phyloP scores from a whole-genome alignment of 1,284 basidiomycete genomes.

The Thecaphora frezii region DNA sequence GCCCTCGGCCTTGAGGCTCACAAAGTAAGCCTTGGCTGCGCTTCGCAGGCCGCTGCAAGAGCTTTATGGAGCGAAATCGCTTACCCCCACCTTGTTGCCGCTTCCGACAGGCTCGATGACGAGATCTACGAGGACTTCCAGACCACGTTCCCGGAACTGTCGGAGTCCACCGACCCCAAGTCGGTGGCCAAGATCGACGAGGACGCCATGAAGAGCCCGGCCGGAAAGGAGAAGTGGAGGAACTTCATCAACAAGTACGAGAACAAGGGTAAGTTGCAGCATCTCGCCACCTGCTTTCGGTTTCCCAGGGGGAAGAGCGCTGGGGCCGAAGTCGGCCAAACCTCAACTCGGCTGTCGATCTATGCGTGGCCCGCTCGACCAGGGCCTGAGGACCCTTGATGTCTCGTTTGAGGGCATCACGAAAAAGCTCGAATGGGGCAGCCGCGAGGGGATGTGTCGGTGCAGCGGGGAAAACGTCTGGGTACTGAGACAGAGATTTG shows the following conservation, averaged over 20 bases:
- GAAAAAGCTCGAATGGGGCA: too few relatives aligned
- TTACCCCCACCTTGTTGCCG: background rate
- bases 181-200: slow-evolving; percentile 76
- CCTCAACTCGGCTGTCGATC: too few relatives aligned
- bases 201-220: slow-evolving; percentile 87
- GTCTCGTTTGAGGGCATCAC: too few relatives aligned
- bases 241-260: slow-evolving; percentile 80
- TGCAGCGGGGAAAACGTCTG: too few relatives aligned
- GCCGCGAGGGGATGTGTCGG: too few relatives aligned
- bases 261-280: slow-evolving; percentile 60
- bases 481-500: background rate
- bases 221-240: slow-evolving; percentile 91
- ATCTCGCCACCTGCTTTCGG: background rate
- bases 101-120: slow-evolving; percentile 67
- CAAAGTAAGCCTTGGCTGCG: slow-evolving; percentile 65
- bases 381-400: too few relatives aligned
- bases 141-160: slow-evolving; percentile 79
- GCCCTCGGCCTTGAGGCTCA: slow-evolving; percentile 76
- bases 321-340: too few relatives aligned
- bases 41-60: slow-evolving; percentile 1
- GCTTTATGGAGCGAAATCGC: too few relatives aligned
- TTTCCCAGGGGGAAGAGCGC: too few relatives aligned
- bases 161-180: slow-evolving; percentile 68
- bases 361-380: too few relatives aligned
- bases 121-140: slow-evolving; percentile 82